Base-by-base conservation (phyloP, 2,329 filamentous ascomycete species). In the Calonectria pseudoturangicola region DNA sequence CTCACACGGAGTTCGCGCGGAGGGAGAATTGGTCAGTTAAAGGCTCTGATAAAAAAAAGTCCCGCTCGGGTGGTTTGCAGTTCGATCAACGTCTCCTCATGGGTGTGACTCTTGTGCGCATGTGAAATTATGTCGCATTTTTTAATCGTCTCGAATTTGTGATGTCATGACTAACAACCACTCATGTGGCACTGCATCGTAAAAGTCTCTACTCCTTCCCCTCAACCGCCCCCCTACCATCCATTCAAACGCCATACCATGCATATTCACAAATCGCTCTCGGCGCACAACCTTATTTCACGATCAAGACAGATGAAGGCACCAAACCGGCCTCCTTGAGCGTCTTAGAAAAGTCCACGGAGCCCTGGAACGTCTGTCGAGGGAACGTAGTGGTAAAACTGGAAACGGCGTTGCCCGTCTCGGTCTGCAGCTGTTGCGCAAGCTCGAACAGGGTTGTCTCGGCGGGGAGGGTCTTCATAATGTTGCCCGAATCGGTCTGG, bases 381-480 rank as follows among this genome's bases (percentile, higher is more conserved):
- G 97, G 97, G 79, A 97, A 98, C 25, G 92, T 98, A 79, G 93
- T 94, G 1, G 93, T 92, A 82, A 99, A 98, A 78, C 92, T 95
- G 28, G 88, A 90, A 16, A 97, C 93, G 3, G 91, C 85, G 6
- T 90, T 83, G 0, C 94, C 95, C 63, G 90, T 92, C 82, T 98
- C 95, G 63, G 90, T 84, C 81, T 92, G 87, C 28, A 99, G 82
- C 71, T 92, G 90, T 78, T 96, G 92, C 0, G 94, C 95, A 64
- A 99, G 92, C 85, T 99, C 96, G 79, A 98, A 98, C 13, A 99
- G 86, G 0, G 97, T 98, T 3, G 95, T 97, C 71, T 97, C 95
- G 7, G 94, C 95, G 0, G 95, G 93, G 75, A 98, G 92, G 0
- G 94, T 96, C 89, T 98, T 98, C 86, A 93, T 92, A 67, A 98